Conservation (phyloP, 2,329 filamentous ascomycete genomes). For the Gnomoniopsis sp. region DNA sequence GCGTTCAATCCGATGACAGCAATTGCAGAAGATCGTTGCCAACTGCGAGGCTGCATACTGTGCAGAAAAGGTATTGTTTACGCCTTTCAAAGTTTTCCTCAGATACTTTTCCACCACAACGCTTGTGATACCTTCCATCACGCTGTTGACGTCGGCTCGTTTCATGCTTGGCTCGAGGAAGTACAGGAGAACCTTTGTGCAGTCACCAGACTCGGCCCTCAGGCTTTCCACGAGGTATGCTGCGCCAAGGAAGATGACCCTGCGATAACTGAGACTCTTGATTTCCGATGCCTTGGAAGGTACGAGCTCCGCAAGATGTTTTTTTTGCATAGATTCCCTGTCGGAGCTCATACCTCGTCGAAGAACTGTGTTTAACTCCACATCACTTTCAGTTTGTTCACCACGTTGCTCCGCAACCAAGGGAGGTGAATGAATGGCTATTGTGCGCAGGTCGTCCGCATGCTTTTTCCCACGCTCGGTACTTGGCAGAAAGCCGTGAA, state of each 20-base stretch:
- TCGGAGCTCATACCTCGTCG: conserved; percentile 80
- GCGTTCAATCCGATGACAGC: conserved; percentile 88
- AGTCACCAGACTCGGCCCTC: conserved; percentile 82
- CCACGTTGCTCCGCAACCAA: conserved; percentile 84
- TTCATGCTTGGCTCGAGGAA: conserved; percentile 89
- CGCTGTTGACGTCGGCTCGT: conserved; percentile 58
- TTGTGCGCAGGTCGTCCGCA: conserved; percentile 71
- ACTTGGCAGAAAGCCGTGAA: conserved; percentile 80
- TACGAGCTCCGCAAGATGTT: conserved; percentile 68
- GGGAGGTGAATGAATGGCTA: conserved; percentile 84
- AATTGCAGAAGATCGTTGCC: conserved; percentile 77
- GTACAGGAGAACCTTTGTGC: conserved; percentile 84
- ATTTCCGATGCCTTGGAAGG: conserved; percentile 77
- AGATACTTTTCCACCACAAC: conserved; percentile 78
- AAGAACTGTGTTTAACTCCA: conserved; percentile 92
- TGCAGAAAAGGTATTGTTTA: conserved; percentile 77
- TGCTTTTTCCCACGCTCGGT: conserved; percentile 73
- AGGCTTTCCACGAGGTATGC: conserved; percentile 86
- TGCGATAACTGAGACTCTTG: conserved; percentile 78
- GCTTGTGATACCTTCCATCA: conserved; percentile 62
- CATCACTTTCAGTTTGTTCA: conserved; percentile 90
- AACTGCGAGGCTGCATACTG: conserved; percentile 88
- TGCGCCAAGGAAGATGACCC: conserved; percentile 87
- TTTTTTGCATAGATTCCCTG: conserved; percentile 77
- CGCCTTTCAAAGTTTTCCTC: conserved; percentile 67